Percentiles rank a stretch among this genome's conserved stretches.
Conservation (phyloP, 2,329 filamentous ascomycete species). For the Diaporthe amygdali region DNA sequence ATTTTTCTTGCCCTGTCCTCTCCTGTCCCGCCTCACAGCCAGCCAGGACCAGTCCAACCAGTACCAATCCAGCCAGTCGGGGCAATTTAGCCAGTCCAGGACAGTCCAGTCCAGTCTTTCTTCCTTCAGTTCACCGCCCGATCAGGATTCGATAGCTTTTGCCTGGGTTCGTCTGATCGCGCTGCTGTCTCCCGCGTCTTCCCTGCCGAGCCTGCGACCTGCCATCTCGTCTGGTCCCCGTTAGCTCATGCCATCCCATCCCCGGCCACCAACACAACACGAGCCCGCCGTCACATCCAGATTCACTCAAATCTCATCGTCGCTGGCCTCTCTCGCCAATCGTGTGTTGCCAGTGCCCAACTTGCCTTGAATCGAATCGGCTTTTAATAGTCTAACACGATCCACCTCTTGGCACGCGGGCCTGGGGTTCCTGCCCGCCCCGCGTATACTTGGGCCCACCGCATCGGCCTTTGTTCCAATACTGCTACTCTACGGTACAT, state of each 20-base stretch:
- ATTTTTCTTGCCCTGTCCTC: not conserved
- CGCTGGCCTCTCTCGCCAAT: not conserved
- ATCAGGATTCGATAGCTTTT: not conserved
- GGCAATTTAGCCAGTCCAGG: too few species aligned
- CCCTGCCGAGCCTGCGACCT: too few species aligned
- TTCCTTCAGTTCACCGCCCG: not conserved
- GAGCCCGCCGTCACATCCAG: constrained; percentile 5
- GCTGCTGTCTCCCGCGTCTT: constrained; percentile 7
- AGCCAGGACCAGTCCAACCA: too few species aligned
- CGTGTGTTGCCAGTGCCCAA: not conserved
- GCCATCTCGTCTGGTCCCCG: too few species aligned
- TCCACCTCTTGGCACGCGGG: not conserved
- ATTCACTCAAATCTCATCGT: not conserved
- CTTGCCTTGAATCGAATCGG: not conserved
- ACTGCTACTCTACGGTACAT: not conserved
- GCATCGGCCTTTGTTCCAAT: not conserved
- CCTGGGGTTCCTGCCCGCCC: not conserved
- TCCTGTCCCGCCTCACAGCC: not conserved
- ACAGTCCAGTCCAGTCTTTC: not conserved
- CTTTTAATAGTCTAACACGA: not conserved
- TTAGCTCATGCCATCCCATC: not conserved
- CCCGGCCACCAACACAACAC: not conserved
- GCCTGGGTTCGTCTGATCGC: constrained; percentile 4
- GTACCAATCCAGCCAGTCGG: too few species aligned
- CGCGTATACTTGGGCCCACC: too few species aligned